Evolutionary conservation across 2,329 filamentous ascomycete genomes (phyloP).

Genomic region (Clonostachys solani): DNA sequence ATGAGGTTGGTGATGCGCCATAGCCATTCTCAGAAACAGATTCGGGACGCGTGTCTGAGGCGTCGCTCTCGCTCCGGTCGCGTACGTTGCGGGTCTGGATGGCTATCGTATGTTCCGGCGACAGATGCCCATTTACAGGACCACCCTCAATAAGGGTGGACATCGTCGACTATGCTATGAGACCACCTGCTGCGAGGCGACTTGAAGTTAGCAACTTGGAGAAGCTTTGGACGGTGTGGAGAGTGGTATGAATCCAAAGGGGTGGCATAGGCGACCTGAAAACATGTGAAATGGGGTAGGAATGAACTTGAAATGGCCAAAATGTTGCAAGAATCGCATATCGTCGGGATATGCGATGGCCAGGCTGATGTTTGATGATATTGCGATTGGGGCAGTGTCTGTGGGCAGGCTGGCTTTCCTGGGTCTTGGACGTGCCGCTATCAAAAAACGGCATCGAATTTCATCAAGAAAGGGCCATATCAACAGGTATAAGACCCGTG

Average conservation of each 20-base stretch:
- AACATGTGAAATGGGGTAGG: slow-evolving; percentile 10
- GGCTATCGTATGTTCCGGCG: slow-evolving; percentile 43
- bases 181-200: no score
- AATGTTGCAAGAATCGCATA: slow-evolving; percentile 38
- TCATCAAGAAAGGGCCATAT: slow-evolving; percentile 23
- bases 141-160: slow-evolving; percentile 57
- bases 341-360: slow-evolving; percentile 35
- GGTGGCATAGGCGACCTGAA: slow-evolving; percentile 19
- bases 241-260: slow-evolving; percentile 2
- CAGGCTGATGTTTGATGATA: slow-evolving; percentile 39
- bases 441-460: slow-evolving; percentile 24
- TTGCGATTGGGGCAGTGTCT: slow-evolving; percentile 35
- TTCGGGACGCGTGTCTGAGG: slow-evolving; percentile 66
- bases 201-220: slow-evolving; percentile 25
- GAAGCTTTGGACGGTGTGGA: neutral
- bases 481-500: slow-evolving; percentile 13
- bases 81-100: slow-evolving; percentile 29
- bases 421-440: slow-evolving; percentile 17
- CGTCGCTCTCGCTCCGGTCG: slow-evolving; percentile 58
- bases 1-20: slow-evolving; percentile 30
- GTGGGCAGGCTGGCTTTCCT: slow-evolving; percentile 10
- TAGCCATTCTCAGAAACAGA: slow-evolving; percentile 33
- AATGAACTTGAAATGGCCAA: slow-evolving; percentile 15
- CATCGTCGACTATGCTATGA: slow-evolving; percentile 34
- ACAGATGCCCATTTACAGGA: slow-evolving; percentile 63